These are phyloP conservation scores for Yarrowia sp. DNA, from an alignment of 805 yeast genomes.

Conservation along the genomic window DNA sequence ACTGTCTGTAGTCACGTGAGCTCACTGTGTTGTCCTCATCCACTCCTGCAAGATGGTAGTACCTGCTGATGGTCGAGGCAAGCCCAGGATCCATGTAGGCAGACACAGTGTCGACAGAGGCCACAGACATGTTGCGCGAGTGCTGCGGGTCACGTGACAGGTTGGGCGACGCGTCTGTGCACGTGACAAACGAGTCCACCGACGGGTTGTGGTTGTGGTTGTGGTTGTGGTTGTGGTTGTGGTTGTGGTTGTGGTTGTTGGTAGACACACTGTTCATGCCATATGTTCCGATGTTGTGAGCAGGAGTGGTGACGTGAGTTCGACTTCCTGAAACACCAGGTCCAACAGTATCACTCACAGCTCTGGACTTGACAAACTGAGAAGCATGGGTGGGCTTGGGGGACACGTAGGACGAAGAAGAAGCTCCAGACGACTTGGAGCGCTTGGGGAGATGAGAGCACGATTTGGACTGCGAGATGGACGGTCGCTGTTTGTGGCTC, in stretches of 20 bases:
- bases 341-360: background rate
- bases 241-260: background rate
- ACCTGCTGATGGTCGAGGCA: background rate
- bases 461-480: background rate
- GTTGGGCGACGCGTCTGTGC: background rate
- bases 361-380: background rate
- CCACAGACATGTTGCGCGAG: background rate
- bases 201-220: background rate
- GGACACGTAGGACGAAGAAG: background rate
- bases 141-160: background rate
- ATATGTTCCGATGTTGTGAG: background rate
- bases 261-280: no score
- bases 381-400: background rate
- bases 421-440: background rate
- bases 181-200: slow-evolving; percentile 1
- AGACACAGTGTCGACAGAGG: background rate
- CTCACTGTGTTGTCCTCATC: no score
- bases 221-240: background rate
- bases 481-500: background rate
- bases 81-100: background rate
- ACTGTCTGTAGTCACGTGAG: background rate
- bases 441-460: background rate
- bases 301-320: background rate
- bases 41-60: background rate
- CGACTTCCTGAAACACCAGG: no score